Evolutionary conservation across 2,329 filamentous ascomycete species (phyloP).

Genomic region (Hymenoscyphus infarciens): DNA sequence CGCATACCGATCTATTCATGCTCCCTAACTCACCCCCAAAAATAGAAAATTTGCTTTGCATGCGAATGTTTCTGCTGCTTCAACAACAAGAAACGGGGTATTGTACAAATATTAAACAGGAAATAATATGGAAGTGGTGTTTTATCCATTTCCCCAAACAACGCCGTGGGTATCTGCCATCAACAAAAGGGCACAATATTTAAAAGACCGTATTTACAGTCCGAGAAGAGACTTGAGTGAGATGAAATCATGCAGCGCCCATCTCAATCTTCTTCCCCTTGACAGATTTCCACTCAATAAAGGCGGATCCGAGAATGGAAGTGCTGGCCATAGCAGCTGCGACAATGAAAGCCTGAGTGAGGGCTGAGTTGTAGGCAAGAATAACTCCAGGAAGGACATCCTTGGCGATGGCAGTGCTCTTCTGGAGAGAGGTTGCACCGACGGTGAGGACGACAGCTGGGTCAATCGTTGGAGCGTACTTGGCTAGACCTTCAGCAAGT

Average conservation of each 20-base stretch:
- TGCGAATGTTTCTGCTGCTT: too few species aligned
- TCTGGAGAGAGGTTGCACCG: conserved; percentile 47
- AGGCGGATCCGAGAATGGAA: conserved; percentile 44
- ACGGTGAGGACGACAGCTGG: conserved; percentile 37
- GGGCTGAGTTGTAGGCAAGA: conserved; percentile 53
- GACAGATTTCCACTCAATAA: conserved; percentile 52
- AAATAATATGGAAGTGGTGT: too few species aligned
- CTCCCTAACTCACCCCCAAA: too few species aligned
- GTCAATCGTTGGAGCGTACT: conserved; percentile 33
- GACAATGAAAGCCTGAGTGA: conserved; percentile 54
- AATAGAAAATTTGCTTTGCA: too few species aligned
- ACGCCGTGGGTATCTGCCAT: too few species aligned
- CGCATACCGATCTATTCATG: too few species aligned
- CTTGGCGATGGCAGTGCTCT: conserved; percentile 41
- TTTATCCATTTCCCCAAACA: too few species aligned
- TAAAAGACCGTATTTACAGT: too few species aligned
- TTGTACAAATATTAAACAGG: too few species aligned
- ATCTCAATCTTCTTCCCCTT: conserved; percentile 40
- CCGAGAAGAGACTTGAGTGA: neutral
- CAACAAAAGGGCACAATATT: too few species aligned
- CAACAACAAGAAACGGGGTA: too few species aligned
- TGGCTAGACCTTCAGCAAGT: conserved; percentile 22
- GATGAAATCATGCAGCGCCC: conserved; percentile 23
- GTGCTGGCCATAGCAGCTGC: conserved; percentile 45
- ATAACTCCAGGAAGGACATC: conserved; percentile 52